These are phyloP conservation scores for Podila minutissima DNA, from an alignment of 192 early-diverging fungal genomes.

Conservation along the genomic window DNA sequence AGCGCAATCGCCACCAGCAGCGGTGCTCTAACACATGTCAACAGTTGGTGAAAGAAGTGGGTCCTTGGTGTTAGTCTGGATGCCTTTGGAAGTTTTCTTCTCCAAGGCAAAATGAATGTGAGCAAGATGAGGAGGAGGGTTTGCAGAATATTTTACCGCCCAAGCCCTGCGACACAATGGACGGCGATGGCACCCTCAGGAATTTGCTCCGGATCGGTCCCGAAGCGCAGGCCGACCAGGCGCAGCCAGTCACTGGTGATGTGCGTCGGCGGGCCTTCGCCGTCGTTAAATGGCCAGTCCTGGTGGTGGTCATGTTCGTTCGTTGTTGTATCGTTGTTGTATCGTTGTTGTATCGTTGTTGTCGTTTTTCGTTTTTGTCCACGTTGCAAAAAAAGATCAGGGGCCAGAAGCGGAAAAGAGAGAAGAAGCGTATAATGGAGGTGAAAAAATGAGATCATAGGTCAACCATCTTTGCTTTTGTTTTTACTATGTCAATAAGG, in stretches of 20 bases:
- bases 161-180: slow-evolving; percentile 86
- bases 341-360: no score
- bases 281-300: slow-evolving; percentile 78
- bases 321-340: not conserved
- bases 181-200: slow-evolving; percentile 62
- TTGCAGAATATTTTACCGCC: slow-evolving; percentile 59
- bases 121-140: not conserved
- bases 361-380: no score
- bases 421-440: not conserved
- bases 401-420: not conserved
- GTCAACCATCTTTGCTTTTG: no score
- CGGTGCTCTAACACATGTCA: slow-evolving; percentile 53
- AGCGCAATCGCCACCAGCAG: slow-evolving; percentile 82
- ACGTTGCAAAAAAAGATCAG: not conserved
- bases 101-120: not conserved
- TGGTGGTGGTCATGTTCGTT: slow-evolving; percentile 6
- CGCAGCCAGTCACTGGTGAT: slow-evolving; percentile 74
- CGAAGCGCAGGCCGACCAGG: slow-evolving; percentile 67
- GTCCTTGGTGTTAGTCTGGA: no score
- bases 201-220: slow-evolving; percentile 29
- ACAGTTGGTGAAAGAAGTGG: not conserved
- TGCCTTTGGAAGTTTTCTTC: no score
- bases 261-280: slow-evolving; percentile 70
- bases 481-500: no score
- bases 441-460: not conserved